phyloP scores from a whole-genome alignment of 106 monocot genomes.

The Dendrobium nobile region DNA sequence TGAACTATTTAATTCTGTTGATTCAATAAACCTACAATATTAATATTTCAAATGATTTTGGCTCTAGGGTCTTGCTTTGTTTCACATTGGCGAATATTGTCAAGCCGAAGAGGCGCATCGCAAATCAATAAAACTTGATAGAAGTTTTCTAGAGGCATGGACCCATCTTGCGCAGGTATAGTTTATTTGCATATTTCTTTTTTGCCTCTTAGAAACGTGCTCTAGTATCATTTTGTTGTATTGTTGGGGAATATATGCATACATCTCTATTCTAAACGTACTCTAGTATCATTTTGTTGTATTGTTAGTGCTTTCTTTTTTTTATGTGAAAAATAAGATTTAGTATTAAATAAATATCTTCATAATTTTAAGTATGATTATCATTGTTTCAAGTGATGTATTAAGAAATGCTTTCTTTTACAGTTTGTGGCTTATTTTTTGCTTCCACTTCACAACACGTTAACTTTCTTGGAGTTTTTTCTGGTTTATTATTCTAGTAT shows the following conservation, averaged over 20 bases:
- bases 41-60: conserved; percentile 1
- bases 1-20: background rate
- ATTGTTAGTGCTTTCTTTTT: background rate
- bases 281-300: background rate
- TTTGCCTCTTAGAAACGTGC: background rate
- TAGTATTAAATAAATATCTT: background rate
- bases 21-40: conserved; percentile 1
- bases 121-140: conserved; percentile 62
- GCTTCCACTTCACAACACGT: background rate
- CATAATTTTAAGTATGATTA: background rate
- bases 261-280: background rate
- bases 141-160: conserved; percentile 78
- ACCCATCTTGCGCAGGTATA: conserved; percentile 78
- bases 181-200: conserved; percentile 3
- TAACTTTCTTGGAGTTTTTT: background rate
- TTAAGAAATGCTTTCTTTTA: background rate
- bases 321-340: background rate
- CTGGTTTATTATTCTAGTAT: background rate
- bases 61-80: conserved; percentile 69
- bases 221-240: background rate
- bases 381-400: background rate
- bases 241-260: background rate
- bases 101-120: conserved; percentile 79
- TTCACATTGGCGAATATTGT: conserved; percentile 69
- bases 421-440: background rate